A percentile compares a stretch with the other conserved stretches of the same genome.
Evolutionary conservation across 2,329 filamentous ascomycete genomes (phyloP).

Genomic region (Xylariaceae sp.): DNA sequence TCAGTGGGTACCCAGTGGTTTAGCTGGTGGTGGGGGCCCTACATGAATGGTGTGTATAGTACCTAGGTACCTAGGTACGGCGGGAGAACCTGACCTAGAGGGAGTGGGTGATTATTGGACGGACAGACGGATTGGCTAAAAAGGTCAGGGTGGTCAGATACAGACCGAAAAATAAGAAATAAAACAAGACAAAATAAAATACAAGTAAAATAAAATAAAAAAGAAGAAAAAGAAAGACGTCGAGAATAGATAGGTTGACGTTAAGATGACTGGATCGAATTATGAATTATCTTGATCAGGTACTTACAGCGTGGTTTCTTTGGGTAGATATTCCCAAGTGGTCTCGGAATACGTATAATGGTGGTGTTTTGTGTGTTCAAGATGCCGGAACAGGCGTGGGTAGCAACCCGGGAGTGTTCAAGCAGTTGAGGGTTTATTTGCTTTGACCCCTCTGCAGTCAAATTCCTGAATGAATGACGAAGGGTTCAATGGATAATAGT

Average conservation of each 20-base stretch:
- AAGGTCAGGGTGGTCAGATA: neutral
- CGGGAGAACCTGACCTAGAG: too few relatives aligned
- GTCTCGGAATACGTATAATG: neutral
- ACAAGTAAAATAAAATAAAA: too few relatives aligned
- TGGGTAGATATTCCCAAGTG: neutral
- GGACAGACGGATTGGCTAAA: too few relatives aligned
- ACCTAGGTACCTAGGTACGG: neutral
- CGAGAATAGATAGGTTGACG: neutral
- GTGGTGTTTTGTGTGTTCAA: neutral
- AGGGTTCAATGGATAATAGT: neutral
- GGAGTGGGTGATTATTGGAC: too few relatives aligned
- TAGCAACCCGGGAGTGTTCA: neutral
- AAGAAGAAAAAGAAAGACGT: too few relatives aligned
- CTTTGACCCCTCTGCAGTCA: neutral
- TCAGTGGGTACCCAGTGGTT: neutral
- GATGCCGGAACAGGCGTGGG: neutral
- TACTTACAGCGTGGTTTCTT: neutral
- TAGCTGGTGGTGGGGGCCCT: slow-evolving; percentile 2
- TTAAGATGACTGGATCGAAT: neutral
- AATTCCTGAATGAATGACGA: neutral
- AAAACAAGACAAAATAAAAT: too few relatives aligned
- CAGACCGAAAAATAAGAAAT: neutral
- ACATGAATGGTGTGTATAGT: neutral
- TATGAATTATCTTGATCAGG: neutral
- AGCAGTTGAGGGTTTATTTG: neutral